Evolutionary conservation across 139 green algal genomes (phyloP), one percentile per base, ranked within the genome.

Genomic region (Auxenochlorella pyrenoidosa): DNA sequence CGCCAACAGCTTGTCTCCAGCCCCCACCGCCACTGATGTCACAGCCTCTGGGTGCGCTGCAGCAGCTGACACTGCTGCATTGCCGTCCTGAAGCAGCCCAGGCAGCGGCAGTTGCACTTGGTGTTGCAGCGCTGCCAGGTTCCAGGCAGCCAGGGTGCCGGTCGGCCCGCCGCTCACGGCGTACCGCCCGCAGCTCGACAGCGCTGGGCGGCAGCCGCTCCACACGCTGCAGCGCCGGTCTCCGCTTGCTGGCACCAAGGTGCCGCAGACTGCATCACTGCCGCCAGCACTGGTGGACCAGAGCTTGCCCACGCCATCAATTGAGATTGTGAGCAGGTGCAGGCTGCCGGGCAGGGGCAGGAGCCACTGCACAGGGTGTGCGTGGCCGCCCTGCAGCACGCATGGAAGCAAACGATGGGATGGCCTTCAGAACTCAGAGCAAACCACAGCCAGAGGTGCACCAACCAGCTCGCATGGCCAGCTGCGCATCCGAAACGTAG

Each of bases 61-160:
- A 6, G 13, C 18, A 16, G 30, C 44, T 16, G 16, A 32, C 12
- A 40, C 79, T 19, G 80, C 43, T 13, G 63, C 40, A 30, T 85
- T 85, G 80, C 80, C 63, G 22, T 22, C 10, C 3, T 18, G n/a
- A 1, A 63, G 54, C 16, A 13, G 10, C 54, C 54, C 32, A 28
- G 12, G 18, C 44, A 82, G n/a, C n/a, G 78, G 78, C 78, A 83
- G 78, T 34, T 83, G 78, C 51, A 54, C 40, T 3, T 13, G 16
- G 18, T 32, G 60, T 40, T 85, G 80, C 60, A 34, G 26, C 30
- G 59, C 5, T 21, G 28, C 2, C 59, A 77, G 1, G 28, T 85
- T 63, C 80, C 80, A 85, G 15, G 41, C 58, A 32, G 26, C 41
- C 80, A 85, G 63, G 19, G 41, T 15, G 63, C 80, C 80, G 63